Conservation (phyloP, 129 eudicot species). For the Solidago caesia region DNA sequence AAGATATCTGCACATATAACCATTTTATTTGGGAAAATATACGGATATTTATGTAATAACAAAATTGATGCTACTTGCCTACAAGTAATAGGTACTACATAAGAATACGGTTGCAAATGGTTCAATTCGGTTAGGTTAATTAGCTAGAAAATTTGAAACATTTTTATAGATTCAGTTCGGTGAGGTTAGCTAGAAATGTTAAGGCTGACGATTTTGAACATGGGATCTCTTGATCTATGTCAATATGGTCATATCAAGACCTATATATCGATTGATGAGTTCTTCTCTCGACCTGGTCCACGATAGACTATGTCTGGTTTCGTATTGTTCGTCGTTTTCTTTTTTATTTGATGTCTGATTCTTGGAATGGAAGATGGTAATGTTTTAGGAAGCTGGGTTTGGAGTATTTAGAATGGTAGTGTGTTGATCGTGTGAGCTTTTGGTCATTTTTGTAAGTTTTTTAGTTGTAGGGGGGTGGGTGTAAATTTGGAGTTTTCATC, state of each 20-base stretch:
- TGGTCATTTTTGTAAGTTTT: conserved; percentile 28
- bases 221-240: conserved; percentile 40
- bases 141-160: too few relatives aligned
- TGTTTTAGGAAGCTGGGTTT: conserved; percentile 22
- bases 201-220: too few relatives aligned
- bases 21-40: too few relatives aligned
- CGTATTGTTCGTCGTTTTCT: not conserved
- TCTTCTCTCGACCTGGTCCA: conserved; percentile 72
- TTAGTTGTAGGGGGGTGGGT: conserved; percentile 31
- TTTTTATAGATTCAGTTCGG: too few relatives aligned
- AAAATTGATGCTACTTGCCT: too few relatives aligned
- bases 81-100: too few relatives aligned
- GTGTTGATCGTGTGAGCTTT: conserved; percentile 5
- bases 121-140: too few relatives aligned
- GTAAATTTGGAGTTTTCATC: conserved; percentile 25
- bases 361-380: too few relatives aligned
- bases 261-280: conserved; percentile 64
- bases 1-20: too few relatives aligned
- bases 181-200: too few relatives aligned
- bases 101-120: too few relatives aligned
- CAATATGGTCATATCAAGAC: conserved; percentile 61
- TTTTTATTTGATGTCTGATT: not conserved
- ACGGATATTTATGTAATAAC: too few relatives aligned
- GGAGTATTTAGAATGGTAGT: conserved; percentile 20
- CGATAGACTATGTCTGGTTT: conserved; percentile 34